A percentile compares a stretch with the other conserved stretches of the same genome.
These are phyloP conservation scores for Ophiocordyceps polyrhachis-furcata DNA, from an alignment of 2,329 filamentous ascomycete species.

Conservation along the genomic window DNA sequence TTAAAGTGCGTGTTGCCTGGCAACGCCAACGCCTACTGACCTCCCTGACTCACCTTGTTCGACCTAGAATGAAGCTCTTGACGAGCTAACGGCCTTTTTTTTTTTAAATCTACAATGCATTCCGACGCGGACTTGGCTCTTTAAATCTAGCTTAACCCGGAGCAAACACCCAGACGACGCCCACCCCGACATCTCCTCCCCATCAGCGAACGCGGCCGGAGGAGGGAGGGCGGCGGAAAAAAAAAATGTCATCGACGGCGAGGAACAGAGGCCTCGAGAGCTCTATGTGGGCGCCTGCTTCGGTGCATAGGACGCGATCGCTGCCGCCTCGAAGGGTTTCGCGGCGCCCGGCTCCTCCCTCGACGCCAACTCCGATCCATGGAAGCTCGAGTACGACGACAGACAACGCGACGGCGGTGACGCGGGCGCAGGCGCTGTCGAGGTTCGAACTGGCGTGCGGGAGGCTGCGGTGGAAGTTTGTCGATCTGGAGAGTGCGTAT, in stretches of 20 bases:
- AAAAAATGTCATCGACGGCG: not conserved
- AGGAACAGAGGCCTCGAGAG: constrained; percentile 2
- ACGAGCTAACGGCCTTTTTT: too few relatives aligned
- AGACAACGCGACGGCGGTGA: not conserved
- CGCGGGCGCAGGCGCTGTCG: constrained; percentile 23
- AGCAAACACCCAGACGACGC: too few relatives aligned
- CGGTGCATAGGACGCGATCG: constrained; percentile 1
- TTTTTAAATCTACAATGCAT: too few relatives aligned
- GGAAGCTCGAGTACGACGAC: not conserved
- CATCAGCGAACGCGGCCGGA: too few relatives aligned
- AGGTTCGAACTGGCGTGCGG: constrained; percentile 42
- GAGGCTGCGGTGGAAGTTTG: constrained; percentile 43
- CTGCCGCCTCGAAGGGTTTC: not conserved
- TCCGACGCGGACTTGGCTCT: too few relatives aligned
- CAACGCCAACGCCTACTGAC: too few relatives aligned
- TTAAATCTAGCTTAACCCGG: too few relatives aligned
- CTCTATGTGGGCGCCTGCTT: constrained; percentile 3
- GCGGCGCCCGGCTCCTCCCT: not conserved
- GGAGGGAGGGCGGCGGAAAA: too few relatives aligned
- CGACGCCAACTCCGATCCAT: not conserved
- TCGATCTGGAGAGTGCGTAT: constrained; percentile 39
- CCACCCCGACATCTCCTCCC: too few relatives aligned
- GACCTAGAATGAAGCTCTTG: too few relatives aligned
- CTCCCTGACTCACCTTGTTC: too few relatives aligned
- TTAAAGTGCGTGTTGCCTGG: too few relatives aligned